A percentile compares a stretch with the other conserved stretches of the same genome.
These are phyloP conservation scores for Zygoascus flipseniorum DNA, from an alignment of 805 yeast species.

Conservation along the genomic window DNA sequence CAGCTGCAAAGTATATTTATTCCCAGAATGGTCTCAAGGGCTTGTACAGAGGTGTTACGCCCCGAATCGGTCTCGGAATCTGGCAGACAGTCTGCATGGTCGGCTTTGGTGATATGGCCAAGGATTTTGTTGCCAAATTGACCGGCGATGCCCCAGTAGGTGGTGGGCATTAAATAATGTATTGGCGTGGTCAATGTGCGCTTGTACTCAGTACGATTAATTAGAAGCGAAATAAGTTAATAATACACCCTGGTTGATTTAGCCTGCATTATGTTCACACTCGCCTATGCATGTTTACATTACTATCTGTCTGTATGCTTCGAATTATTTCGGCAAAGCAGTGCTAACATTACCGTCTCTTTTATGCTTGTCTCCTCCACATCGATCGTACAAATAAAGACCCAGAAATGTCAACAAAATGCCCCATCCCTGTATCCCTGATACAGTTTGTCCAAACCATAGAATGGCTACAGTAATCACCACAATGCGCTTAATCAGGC, in stretches of 20 bases:
- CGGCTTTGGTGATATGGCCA: conserved; percentile 91
- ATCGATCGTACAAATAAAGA: conserved; percentile 34
- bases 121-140: conserved; percentile 53
- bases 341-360: not conserved
- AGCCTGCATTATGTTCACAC: too few species aligned
- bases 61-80: conserved; percentile 91
- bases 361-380: conserved; percentile 29
- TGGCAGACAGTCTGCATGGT: conserved; percentile 99
- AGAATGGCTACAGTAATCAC: conserved; percentile 72
- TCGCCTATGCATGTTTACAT: too few species aligned
- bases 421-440: conserved; percentile 33
- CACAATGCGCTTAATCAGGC: conserved; percentile 81
- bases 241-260: too few species aligned
- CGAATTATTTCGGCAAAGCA: not conserved
- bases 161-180: conserved; percentile 24
- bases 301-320: too few species aligned
- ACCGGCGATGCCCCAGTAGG: conserved; percentile 52
- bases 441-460: conserved; percentile 41
- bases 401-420: conserved; percentile 34
- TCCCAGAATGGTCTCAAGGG: conserved; percentile 78
- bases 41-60: conserved; percentile 91
- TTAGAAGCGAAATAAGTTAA: too few species aligned
- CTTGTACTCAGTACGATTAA: too few species aligned
- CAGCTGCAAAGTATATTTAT: conserved; percentile 78
- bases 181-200: too few species aligned